Base-by-base conservation (phyloP, 352 stramenopile genomes). In the Phytophthora pisi region DNA sequence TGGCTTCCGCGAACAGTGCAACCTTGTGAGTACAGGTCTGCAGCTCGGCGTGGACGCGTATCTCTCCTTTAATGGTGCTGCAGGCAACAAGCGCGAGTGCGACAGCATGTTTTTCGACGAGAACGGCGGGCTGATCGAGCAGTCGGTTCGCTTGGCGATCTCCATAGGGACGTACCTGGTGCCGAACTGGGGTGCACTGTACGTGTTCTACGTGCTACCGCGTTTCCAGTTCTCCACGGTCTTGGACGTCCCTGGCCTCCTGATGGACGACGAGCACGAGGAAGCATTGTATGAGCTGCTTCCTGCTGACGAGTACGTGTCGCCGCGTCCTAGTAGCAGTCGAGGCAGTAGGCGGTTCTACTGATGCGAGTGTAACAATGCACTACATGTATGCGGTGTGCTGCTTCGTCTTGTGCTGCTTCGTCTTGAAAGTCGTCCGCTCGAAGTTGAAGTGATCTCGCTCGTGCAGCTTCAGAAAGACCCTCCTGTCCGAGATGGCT, bases 41-140 rank as follows among this genome's bases (percentile, higher is more conserved):
- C 84, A 92, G 64, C 69, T 92, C 31, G 55, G 67, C 15, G 75
- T 88, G 36, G 84, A 92, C 51, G 61, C 84, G 51, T 92, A 90
- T 66, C 77, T 90, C 43, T 84, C 81, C 1, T 89, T 81, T 58
- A 64, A 18, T 55, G 43, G 28, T 31, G 9, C 31, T 62, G 53
- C 54, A 82, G 78, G 69, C 45, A 57, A 64, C 31, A 46, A 75
- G 47, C 45, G 57, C 26, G 75, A 79, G 24, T 92, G 84, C 67
- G 74, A 89, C 43, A 88, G 78, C 51, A 80, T 92, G 66, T 92
- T 92, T 63, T 90, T 90, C 57, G 71, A 89, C 34, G 82, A 92
- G 57, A 77, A 82, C 30, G 70, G 80, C 0, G 80, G 82, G 2
- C 51, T 76, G 13, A 46, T 90, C 18, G 84, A 91, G 65, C 84